Evolutionary conservation across 176 grass and related monocot genomes (phyloP), one percentile per base, ranked within the genome.

Genomic region (Dactylis glomerata): DNA sequence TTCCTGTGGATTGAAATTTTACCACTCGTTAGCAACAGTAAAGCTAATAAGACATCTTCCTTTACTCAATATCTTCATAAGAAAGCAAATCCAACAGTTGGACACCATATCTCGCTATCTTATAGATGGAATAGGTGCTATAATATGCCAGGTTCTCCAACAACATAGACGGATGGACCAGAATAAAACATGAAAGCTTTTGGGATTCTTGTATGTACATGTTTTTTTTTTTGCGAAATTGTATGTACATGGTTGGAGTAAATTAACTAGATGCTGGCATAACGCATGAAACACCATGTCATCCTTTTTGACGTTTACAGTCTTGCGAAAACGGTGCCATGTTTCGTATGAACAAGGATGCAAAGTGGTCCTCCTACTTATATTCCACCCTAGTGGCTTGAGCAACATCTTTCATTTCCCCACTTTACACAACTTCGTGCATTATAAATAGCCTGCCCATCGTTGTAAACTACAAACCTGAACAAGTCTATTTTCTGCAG

Each of bases 361-460:
- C 20, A 51, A 54, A 31, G 19, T 31, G 51, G 75, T 13, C 37
- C 19, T 33, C 13, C 63, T 20, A 69, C 12, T 55, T 28, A 75
- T 81, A 81, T 86, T 86, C 85, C 27, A 74, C 32, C 17, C 24
- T 40, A 80, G 67, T 80, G 67, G 55, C 62, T 63, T 52, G 54
- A 74, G 68, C 31, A 68, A 51, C 62, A 74, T 33, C 4, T 30
- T 38, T 19, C n/a, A 30, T 31, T 23, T 56, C 36, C n/a, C 41
- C 36, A 27, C 67, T 61, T 62, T 22, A 63, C 22, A 23, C 32
- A 50, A 11, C 68, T 17, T 73, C 19, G 8, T 30, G 5, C 57
- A n/a, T 77, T 88, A 88, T 78, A 88, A 83, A 83, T 83, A 83
- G 81, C 31, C 0, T 11, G 58, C 41, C 24, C 65, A 5, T 54